phyloP scores from a whole-genome alignment of 495 filamentous ascomycete species.

The Neurospora sp. region DNA sequence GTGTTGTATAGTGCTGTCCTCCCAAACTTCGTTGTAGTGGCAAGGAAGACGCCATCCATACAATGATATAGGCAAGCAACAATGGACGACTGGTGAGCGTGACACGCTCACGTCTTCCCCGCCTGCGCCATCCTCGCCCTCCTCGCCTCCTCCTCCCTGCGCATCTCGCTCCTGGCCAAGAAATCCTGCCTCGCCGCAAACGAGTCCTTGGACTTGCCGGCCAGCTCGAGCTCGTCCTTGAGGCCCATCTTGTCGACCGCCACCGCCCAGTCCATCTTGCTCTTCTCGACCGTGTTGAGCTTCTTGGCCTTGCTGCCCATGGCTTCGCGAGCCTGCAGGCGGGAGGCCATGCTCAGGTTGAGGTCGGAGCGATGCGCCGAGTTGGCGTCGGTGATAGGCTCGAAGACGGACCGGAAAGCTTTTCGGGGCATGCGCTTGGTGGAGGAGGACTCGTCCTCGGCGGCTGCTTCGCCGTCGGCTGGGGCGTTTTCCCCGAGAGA shows the following conservation, averaged over 20 bases:
- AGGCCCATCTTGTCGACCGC: slow-evolving; percentile 90
- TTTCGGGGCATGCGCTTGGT: slow-evolving; percentile 54
- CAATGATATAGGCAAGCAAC: neutral
- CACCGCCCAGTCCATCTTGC: slow-evolving; percentile 84
- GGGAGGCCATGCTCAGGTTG: slow-evolving; percentile 35
- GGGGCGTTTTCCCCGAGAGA: slow-evolving; percentile 30
- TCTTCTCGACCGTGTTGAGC: slow-evolving; percentile 94
- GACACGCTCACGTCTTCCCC: slow-evolving; percentile 24
- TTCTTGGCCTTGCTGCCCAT: slow-evolving; percentile 57
- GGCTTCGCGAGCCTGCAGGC: slow-evolving; percentile 29
- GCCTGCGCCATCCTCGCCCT: slow-evolving; percentile 43
- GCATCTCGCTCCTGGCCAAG: slow-evolving; percentile 68
- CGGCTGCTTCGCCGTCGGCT: slow-evolving; percentile 3
- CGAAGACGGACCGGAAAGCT: slow-evolving; percentile 69
- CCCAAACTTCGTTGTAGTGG: too few species aligned
- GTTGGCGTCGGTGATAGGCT: slow-evolving; percentile 50
- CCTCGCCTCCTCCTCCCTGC: slow-evolving; percentile 65
- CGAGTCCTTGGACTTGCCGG: slow-evolving; percentile 73
- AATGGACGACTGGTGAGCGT: neutral
- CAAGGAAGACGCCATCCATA: neutral
- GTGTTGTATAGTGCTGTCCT: neutral
- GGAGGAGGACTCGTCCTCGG: slow-evolving; percentile 17
- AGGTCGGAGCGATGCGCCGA: slow-evolving; percentile 36
- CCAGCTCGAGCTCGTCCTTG: slow-evolving; percentile 76
- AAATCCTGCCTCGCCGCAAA: slow-evolving; percentile 84